Evolutionary conservation across 2,329 filamentous ascomycete genomes (phyloP).

Genomic region (Xylariomycetidae sp.): DNA sequence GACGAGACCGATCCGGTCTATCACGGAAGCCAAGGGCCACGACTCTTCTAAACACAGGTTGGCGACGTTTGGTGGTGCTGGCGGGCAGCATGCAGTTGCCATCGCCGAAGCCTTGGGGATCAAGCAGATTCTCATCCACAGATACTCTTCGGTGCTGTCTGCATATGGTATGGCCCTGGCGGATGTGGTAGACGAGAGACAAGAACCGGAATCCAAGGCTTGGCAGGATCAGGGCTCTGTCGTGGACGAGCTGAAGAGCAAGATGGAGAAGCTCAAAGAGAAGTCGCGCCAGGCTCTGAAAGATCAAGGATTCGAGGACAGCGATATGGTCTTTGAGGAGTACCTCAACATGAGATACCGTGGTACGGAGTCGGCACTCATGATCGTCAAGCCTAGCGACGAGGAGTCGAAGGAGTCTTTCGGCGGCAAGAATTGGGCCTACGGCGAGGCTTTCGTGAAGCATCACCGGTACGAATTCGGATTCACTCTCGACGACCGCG

Average conservation of each 20-base stretch:
- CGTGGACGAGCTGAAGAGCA: slow-evolving; percentile 59
- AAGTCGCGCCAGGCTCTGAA: slow-evolving; percentile 63
- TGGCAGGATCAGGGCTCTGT: slow-evolving; percentile 57
- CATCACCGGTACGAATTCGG: slow-evolving; percentile 93
- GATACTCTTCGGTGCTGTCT: slow-evolving; percentile 84
- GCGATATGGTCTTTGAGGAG: slow-evolving; percentile 78
- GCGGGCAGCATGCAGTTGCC: slow-evolving; percentile 87
- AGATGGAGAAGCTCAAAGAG: slow-evolving; percentile 76
- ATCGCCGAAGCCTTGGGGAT: slow-evolving; percentile 84
- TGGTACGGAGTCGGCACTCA: slow-evolving; percentile 85
- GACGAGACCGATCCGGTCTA: slow-evolving; percentile 82
- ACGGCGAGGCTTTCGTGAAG: slow-evolving; percentile 76
- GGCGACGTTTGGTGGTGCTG: slow-evolving; percentile 87
- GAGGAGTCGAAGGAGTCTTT: slow-evolving; percentile 58
- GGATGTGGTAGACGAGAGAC: slow-evolving; percentile 86
- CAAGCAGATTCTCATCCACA: slow-evolving; percentile 77
- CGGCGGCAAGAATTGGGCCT: slow-evolving; percentile 69
- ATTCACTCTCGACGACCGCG: slow-evolving; percentile 77
- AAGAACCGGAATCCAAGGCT: slow-evolving; percentile 66
- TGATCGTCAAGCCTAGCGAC: slow-evolving; percentile 71
- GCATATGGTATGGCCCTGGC: slow-evolving; percentile 91
- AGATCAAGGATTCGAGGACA: slow-evolving; percentile 73
- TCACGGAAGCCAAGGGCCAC: slow-evolving; percentile 89
- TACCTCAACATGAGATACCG: slow-evolving; percentile 93
- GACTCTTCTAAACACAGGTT: slow-evolving; percentile 88